phyloP scores from a whole-genome alignment of 1,284 basidiomycete species.

The Entoloma clypeatum region DNA sequence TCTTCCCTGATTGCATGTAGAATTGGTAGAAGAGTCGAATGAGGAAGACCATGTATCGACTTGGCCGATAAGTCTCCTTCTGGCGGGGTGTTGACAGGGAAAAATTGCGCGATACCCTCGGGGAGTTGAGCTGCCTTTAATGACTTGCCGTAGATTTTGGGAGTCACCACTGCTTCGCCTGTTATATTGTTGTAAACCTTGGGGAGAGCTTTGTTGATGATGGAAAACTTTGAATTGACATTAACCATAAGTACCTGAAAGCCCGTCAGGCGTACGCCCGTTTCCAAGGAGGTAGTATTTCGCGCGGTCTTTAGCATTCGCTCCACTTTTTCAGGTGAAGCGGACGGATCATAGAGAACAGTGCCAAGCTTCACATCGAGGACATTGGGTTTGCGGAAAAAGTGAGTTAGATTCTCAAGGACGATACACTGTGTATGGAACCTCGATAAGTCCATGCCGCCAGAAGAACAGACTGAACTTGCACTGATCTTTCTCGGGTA shows the following conservation, averaged over 20 bases:
- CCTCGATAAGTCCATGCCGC: neutral
- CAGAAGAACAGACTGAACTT: neutral
- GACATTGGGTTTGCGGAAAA: constrained; percentile 79
- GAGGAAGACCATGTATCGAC: constrained; percentile 48
- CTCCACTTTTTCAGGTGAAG: constrained; percentile 71
- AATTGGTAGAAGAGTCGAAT: constrained; percentile 53
- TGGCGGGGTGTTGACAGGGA: constrained; percentile 48
- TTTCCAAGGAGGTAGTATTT: constrained; percentile 69
- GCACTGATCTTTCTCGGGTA: constrained; percentile 46
- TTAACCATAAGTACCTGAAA: constrained; percentile 69
- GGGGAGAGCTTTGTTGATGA: neutral
- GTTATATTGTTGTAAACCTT: constrained; percentile 64
- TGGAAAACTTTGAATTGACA: neutral
- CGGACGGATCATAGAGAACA: constrained; percentile 69
- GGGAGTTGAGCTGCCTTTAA: constrained; percentile 67
- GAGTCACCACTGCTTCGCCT: constrained; percentile 52
- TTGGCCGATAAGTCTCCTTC: constrained; percentile 4
- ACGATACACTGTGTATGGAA: constrained; percentile 68
- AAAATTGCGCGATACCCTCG: constrained; percentile 74
- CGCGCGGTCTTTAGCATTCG: constrained; percentile 75
- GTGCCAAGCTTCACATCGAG: constrained; percentile 93
- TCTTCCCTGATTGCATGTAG: constrained; percentile 55
- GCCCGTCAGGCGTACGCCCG: constrained; percentile 82
- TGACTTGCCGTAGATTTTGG: constrained; percentile 80
- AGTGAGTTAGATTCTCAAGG: constrained; percentile 76